Conservation (phyloP, 192 early-diverging fungal species). For the Cladochytrium replicatum region DNA sequence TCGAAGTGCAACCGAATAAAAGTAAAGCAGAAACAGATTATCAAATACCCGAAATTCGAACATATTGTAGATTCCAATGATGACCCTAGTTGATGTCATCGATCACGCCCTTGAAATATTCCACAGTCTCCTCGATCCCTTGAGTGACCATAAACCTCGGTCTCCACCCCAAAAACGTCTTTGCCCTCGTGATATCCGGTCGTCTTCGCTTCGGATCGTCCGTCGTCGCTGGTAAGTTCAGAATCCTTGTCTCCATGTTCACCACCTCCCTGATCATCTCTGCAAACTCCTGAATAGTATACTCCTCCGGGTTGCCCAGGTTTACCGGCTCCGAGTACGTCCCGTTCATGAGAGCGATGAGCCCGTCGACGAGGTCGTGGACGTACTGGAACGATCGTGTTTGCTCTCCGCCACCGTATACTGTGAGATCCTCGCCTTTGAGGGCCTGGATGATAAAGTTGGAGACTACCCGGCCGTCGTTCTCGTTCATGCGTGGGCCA, state of each 20-base stretch:
- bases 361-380: constrained; percentile 72
- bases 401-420: constrained; percentile 71
- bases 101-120: constrained; percentile 62
- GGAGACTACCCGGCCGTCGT: constrained; percentile 74
- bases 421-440: constrained; percentile 60
- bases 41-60: no score
- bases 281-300: constrained; percentile 69
- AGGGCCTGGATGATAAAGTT: constrained; percentile 82
- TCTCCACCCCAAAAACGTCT: constrained; percentile 55
- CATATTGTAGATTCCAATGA: no score
- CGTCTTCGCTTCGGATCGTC: constrained; percentile 70
- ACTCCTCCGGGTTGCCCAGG: constrained; percentile 77
- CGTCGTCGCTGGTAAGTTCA: constrained; percentile 49
- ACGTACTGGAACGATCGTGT: constrained; percentile 80
- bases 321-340: constrained; percentile 64
- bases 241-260: constrained; percentile 42
- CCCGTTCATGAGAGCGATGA: constrained; percentile 67
- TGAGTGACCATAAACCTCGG: constrained; percentile 66
- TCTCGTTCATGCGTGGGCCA: constrained; percentile 75
- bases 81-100: no score
- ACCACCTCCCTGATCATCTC: constrained; percentile 60
- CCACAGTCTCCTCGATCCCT: constrained; percentile 69
- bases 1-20: no score
- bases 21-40: no score
- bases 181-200: constrained; percentile 64